These are phyloP conservation scores for Rhododendron vialii DNA, from an alignment of 148 eudicot species.

Conservation along the genomic window DNA sequence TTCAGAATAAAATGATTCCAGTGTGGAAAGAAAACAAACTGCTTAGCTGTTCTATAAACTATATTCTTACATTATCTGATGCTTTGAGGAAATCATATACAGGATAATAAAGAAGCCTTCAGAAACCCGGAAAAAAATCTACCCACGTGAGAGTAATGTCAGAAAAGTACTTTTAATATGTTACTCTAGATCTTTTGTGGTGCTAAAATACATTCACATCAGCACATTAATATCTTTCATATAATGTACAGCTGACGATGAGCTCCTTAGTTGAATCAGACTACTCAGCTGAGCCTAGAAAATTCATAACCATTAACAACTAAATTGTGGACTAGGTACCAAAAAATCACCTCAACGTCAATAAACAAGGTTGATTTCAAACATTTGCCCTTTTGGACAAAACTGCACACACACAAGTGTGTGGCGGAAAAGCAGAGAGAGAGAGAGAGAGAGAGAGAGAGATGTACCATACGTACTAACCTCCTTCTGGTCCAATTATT, in stretches of 20 bases:
- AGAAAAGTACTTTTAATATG: background rate
- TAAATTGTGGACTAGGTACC: background rate
- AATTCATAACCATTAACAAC: background rate
- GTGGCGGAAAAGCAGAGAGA: background rate
- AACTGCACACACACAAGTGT: background rate
- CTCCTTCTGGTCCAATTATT: constrained; percentile 98
- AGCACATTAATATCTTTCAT: background rate
- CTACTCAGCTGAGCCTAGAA: background rate
- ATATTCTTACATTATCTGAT: background rate
- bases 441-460: constrained; percentile 3
- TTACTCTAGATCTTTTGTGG: background rate
- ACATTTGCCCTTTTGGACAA: background rate
- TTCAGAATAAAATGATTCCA: background rate
- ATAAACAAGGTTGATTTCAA: background rate
- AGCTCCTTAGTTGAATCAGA: background rate
- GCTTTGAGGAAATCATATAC: background rate
- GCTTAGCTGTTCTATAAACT: background rate
- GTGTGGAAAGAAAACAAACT: background rate
- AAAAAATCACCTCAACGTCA: background rate
- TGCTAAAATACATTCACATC: background rate
- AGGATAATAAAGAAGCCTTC: background rate
- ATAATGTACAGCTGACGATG: background rate
- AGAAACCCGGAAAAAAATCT: background rate
- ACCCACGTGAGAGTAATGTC: background rate
- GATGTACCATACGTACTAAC: constrained; percentile 35